phyloP scores from a whole-genome alignment of 306 rosid genomes.

The Chamaecrista fasciculata region DNA sequence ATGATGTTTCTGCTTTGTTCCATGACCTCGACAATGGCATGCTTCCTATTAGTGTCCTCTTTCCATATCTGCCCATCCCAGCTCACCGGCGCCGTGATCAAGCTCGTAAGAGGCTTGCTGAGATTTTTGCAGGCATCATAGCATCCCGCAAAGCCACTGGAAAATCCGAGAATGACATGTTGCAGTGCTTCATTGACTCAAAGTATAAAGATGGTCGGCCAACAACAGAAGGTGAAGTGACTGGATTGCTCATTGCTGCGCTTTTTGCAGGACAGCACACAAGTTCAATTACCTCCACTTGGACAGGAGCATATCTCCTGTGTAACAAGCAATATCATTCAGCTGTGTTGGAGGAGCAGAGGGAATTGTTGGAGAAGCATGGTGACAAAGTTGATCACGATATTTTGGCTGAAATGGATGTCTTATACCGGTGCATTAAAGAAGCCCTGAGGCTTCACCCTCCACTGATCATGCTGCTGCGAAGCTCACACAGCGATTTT shows the following conservation, averaged over 20 bases:
- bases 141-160: conserved; percentile 54
- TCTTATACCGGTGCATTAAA: conserved; percentile 73
- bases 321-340: conserved; percentile 63
- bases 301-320: conserved; percentile 94
- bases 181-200: conserved; percentile 91
- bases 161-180: conserved; percentile 83
- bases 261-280: conserved; percentile 94
- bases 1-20: conserved; percentile 88
- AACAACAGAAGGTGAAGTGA: conserved; percentile 84
- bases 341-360: conserved; percentile 77
- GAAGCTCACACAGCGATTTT: conserved; percentile 84
- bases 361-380: conserved; percentile 59
- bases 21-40: conserved; percentile 92
- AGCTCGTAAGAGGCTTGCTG: conserved; percentile 79
- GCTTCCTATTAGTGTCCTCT: conserved; percentile 85
- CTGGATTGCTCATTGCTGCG: conserved; percentile 90
- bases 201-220: conserved; percentile 92
- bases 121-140: conserved; percentile 72
- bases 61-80: conserved; percentile 91
- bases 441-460: conserved; percentile 99
- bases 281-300: conserved; percentile 92
- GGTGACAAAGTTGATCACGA: conserved; percentile 85
- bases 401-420: conserved; percentile 93
- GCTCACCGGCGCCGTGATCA: conserved; percentile 85
- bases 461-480: conserved; percentile 81